Evolutionary conservation across 1,139 yeast species (phyloP), one percentile per base, ranked within the genome.

Genomic region (Sugiyamaella japonica): DNA sequence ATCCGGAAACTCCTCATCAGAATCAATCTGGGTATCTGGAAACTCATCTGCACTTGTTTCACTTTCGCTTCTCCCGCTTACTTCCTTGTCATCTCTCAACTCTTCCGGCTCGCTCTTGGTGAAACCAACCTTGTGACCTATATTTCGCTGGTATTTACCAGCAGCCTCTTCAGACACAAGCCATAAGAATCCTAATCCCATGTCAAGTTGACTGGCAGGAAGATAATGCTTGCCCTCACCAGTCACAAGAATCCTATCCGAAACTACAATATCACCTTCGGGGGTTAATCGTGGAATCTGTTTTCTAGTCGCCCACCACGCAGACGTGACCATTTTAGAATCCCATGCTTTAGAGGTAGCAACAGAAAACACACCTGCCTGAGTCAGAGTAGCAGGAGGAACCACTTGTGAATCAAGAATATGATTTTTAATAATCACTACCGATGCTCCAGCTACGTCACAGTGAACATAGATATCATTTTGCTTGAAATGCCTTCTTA

Each of bases 131-230:
- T 20, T 20, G 25, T 32, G 62, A 20, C 59, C 61, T 12, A 50
- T 60, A 10, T 46, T 58, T 51, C 83, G 71, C 34, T 72, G 72
- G 54, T 81, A 78, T 56, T 73, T 75, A 17, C 66, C 67, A 2
- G 79, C 70, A 0, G 84, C 76, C 13, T 74, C 81, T 49, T 81
- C 85, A 61, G 83, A 84, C 5, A 85, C 81, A 53, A 86, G 73
- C 86, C 95, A 88, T 57, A 88, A 69, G 56, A 93, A 79, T 0
- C 89, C 97, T 59, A 90, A 76, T 0, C 99, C 99, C 95, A 93
- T 86, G 0, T 85, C 91, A 63, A 90, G 71, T 63, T 85, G 95
- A 13, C 85, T 79, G 1, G 97, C 96, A 0, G 96, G 95, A 63
- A 91, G 74, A 59, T 73, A 81, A 25, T 78, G 81, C 66, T 85